Base-by-base conservation (phyloP, 495 filamentous ascomycete species). In the Penicillium arizonense region DNA sequence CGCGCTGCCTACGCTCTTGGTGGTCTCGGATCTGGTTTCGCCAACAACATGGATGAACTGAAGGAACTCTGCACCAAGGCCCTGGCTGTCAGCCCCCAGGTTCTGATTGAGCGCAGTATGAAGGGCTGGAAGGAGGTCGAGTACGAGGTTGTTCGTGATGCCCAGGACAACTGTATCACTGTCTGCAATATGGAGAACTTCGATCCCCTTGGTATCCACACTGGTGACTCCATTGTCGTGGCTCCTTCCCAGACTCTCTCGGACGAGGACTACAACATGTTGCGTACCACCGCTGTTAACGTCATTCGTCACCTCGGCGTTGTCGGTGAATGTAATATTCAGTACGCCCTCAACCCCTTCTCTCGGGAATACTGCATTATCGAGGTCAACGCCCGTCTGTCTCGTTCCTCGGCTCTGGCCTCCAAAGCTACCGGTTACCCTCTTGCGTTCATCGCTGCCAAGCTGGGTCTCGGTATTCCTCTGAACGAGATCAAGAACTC, bases 151-250 rank as follows among this genome's bases (percentile, higher is more conserved):
- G 94, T 98, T 33, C 88, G 94, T 56, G 94, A 98, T 80, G 89
- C 85, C 37, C 84, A 89, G 52, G 91, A 98, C 74, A 98, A 98
- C 80, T 98, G 94, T 74, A 97, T 98, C 69, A 98, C 94, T 6
- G 94, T 98, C 56, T 98, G 94, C 76, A 98, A 98, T 77, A 98
- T 98, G 94, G 94, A 98, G 74, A 98, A 98, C 71, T 97, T 98
- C 58, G 94, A 98, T 73, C 94, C 94, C 55, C 85, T 98, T 28
- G 94, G 94, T 62, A 97, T 97, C 50, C 94, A 98, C 64, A 98
- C 94, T 8, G 94, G 94, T 69, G 94, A 98, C 72, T 97, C 93
- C 23, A 98, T 98, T 63, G 94, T 98, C 49, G 94, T 98, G 18
- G 95, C 94, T 4, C 94, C 94, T 21, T 96, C 91, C 9, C 94